Base-by-base conservation (phyloP, 1,284 basidiomycete species). In the Melampsora larici-populina region DNA sequence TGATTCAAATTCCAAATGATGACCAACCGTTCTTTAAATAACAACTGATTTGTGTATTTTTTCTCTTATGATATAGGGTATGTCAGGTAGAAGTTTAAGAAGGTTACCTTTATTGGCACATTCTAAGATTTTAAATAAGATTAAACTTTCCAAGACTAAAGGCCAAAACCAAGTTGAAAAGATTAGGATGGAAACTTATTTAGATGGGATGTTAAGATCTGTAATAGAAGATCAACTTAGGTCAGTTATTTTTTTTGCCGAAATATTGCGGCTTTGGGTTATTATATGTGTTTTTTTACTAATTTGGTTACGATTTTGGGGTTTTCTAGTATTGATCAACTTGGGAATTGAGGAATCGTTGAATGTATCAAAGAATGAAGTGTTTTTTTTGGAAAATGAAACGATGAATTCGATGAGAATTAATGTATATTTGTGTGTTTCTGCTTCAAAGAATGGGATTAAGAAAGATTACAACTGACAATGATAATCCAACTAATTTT, bases 41-140 rank as follows among this genome's bases (percentile, higher is more conserved):
- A 40, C 73, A 89, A 79, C 89, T 84, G 85, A 43, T 33, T 43
- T 7, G n/a, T 64, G 62, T 31, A 7, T 2, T 29, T 24, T 65
- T 5, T 74, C 29, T 8, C 65, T 29, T 36, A 13, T 17, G 15
- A n/a, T n/a, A 24, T 87, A 92, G 83, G 89, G 89, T n/a, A 88
- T 96, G 86, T 97, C 95, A 11, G 95, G 96, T 21, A 89, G 95
- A 65, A 90, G 93, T 2, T 87, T 99, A 8, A 89, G 96, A 17
- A 89, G 93, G 11, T 86, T 99, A 24, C 96, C 96, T 0, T 92
- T 98, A 36, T 87, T 99, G 43, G 93, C 95, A 0, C 90, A 97
- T 78, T 92, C 94, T 21, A 36, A n/a, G 36, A 26, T 26, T 21
- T 21, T 40, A 11, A 29, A n/a, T 21, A 31, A 21, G 29, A 40